Conservation (phyloP, 2,329 filamentous ascomycete species). For the Lachnellula willkommii region DNA sequence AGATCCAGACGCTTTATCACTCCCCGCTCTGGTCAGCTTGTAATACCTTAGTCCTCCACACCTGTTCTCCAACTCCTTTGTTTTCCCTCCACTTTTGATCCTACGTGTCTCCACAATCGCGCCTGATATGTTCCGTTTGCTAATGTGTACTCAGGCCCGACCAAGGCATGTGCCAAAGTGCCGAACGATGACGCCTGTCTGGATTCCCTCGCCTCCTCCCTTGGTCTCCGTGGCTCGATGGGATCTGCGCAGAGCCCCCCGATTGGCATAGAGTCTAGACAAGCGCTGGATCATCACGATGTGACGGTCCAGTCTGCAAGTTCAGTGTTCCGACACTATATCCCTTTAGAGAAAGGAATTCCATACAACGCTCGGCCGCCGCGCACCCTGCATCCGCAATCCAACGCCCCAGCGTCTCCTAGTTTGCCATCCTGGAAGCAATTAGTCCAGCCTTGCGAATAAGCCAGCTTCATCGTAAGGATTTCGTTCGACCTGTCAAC, state of each 20-base stretch:
- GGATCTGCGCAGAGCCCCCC: conserved; percentile 12
- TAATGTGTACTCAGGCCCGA: conserved; percentile 20
- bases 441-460: conserved; percentile 15
- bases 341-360: conserved; percentile 41
- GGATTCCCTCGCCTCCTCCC: conserved; percentile 9
- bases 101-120: conserved; percentile 27
- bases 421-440: conserved; percentile 13
- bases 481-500: conserved; percentile 15
- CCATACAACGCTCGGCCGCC: conserved; percentile 30
- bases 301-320: conserved; percentile 11
- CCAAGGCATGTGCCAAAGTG: conserved; percentile 18
- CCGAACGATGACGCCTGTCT: conserved; percentile 12
- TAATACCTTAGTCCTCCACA: conserved; percentile 31
- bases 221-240: conserved; percentile 16
- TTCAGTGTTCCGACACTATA: conserved; percentile 20
- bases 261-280: conserved; percentile 18
- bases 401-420: conserved; percentile 12
- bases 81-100: conserved; percentile 31
- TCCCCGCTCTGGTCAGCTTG: conserved; percentile 21
- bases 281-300: conserved; percentile 14
- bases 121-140: conserved; percentile 18
- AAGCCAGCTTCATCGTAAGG: conserved; percentile 5
- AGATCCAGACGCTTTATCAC: conserved; percentile 25
- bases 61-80: conserved; percentile 21
- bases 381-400: conserved; percentile 15